These are phyloP conservation scores for Thuja plicata DNA, from an alignment of 83 land plant species.

Conservation along the genomic window DNA sequence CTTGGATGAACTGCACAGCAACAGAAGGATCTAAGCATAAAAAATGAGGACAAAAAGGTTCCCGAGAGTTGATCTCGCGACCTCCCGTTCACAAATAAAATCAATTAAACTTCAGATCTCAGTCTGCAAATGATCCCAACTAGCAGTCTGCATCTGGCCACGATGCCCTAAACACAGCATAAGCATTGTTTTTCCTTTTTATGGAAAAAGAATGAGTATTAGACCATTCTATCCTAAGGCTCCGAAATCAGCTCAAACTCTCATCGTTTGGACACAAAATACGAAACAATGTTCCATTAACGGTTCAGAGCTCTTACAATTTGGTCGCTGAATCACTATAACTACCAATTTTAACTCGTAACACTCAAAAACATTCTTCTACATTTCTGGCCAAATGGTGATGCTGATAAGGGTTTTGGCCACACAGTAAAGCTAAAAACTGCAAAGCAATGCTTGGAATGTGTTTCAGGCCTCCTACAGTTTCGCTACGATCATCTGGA, in stretches of 20 bases:
- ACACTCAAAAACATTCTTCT: no score
- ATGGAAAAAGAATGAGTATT: background rate
- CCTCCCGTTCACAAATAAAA: background rate
- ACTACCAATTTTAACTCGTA: no score
- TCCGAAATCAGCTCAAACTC: background rate
- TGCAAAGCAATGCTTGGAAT: no score
- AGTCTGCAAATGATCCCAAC: background rate
- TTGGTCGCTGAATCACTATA: no score
- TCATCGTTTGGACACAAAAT: background rate
- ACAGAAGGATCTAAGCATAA: background rate
- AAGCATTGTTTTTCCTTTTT: background rate
- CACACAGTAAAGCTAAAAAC: no score
- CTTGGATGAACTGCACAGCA: conserved; percentile 42
- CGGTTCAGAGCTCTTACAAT: no score
- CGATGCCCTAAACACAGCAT: background rate
- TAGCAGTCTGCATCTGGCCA: background rate
- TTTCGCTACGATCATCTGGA: background rate
- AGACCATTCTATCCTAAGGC: background rate
- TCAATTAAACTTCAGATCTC: background rate
- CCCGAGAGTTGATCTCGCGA: background rate
- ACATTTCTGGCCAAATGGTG: no score
- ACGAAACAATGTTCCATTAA: background rate
- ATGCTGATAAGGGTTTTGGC: no score
- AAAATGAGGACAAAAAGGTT: background rate
- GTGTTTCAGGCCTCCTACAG: background rate